These are phyloP conservation scores for Pseudogymnoascus sp. DNA, from an alignment of 2,329 filamentous ascomycete genomes.

Conservation along the genomic window DNA sequence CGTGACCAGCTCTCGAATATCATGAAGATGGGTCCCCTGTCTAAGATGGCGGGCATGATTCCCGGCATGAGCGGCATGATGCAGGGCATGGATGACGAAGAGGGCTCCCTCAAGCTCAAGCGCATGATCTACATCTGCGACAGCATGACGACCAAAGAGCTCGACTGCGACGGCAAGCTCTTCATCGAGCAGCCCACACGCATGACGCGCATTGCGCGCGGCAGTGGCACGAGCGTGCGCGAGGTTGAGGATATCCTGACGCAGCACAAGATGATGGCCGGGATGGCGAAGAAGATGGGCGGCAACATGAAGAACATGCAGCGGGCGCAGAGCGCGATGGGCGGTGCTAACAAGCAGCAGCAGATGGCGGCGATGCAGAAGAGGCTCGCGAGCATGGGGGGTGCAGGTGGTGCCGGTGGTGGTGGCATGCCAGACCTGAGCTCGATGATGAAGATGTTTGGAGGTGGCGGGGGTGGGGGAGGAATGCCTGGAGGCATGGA, in stretches of 20 bases:
- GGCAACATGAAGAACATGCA: slow-evolving; percentile 98
- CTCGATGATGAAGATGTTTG: slow-evolving; percentile 87
- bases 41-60: slow-evolving; percentile 98
- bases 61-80: slow-evolving; percentile 91
- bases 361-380: slow-evolving; percentile 98
- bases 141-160: slow-evolving; percentile 92
- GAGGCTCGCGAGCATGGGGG: slow-evolving; percentile 85
- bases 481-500: slow-evolving; percentile 52
- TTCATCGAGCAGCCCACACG: slow-evolving; percentile 87
- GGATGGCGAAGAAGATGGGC: slow-evolving; percentile 98
- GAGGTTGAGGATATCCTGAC: slow-evolving; percentile 97
- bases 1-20: slow-evolving; percentile 95
- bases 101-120: slow-evolving; percentile 86
- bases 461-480: slow-evolving; percentile 56
- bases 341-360: slow-evolving; percentile 81
- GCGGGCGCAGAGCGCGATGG: slow-evolving; percentile 82
- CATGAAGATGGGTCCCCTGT: slow-evolving; percentile 98
- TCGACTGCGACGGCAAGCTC: slow-evolving; percentile 90
- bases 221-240: slow-evolving; percentile 80
- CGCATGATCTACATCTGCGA: slow-evolving; percentile 99
- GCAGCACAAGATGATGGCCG: slow-evolving; percentile 97
- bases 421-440: slow-evolving; percentile 72
- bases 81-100: slow-evolving; percentile 93
- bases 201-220: slow-evolving; percentile 85
- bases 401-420: slow-evolving; percentile 50